Percentiles rank a stretch among this genome's conserved stretches.
phyloP scores from a whole-genome alignment of 75 land plant species.

The Pinus taeda region DNA sequence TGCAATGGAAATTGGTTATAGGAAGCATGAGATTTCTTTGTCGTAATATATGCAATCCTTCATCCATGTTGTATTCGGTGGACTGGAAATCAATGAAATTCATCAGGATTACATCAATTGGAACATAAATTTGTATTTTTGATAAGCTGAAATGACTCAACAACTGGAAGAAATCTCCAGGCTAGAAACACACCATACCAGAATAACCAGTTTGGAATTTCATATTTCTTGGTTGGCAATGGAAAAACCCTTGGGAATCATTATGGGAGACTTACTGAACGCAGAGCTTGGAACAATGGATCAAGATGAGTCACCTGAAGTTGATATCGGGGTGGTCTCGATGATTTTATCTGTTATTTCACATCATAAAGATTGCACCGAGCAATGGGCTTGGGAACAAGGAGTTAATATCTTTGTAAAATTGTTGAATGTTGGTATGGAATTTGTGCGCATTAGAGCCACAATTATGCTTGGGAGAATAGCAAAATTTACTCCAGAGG shows the following conservation, averaged over 20 bases:
- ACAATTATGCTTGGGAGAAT: conserved; percentile 17
- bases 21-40: too few relatives aligned
- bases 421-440: background rate
- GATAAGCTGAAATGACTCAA: too few relatives aligned
- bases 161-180: too few relatives aligned
- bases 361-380: background rate
- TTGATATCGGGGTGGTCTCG: background rate
- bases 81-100: too few relatives aligned
- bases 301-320: background rate
- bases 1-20: too few relatives aligned
- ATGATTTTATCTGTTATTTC: background rate
- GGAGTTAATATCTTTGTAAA: background rate
- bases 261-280: too few relatives aligned
- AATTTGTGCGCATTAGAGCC: conserved; percentile 8
- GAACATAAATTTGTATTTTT: too few relatives aligned
- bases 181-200: background rate
- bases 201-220: background rate
- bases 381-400: conserved; percentile 1
- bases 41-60: too few relatives aligned
- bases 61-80: too few relatives aligned
- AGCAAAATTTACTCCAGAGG: conserved; percentile 14
- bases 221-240: background rate
- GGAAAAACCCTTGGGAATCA: background rate
- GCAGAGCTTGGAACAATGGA: background rate
- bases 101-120: too few relatives aligned